Base-by-base conservation (phyloP, 768 basidiomycete genomes). In the Pisolithus albus region DNA sequence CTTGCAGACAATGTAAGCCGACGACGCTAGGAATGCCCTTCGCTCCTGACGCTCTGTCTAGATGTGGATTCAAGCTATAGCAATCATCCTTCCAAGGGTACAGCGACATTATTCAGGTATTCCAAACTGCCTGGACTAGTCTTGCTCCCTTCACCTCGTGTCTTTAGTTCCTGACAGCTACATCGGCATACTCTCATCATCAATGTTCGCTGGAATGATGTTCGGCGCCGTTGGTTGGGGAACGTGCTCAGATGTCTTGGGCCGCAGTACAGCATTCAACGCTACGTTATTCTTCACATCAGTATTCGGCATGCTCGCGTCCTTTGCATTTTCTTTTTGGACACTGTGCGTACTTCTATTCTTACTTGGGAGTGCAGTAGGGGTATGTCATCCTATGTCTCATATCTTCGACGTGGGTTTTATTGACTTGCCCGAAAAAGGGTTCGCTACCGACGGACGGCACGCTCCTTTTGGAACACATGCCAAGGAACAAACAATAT, bases 181-280 rank as follows among this genome's bases (percentile, higher is more conserved):
- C 56, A 88, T 94, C 46, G 95, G 93, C 21, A 65, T 77, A 1
- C 70, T 97, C 13, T 94, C 92, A 0, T 89, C 92, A 4, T 83
- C 87, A 4, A 92, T 91, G 80, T 93, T 93, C 62, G 83, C 79
- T 10, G 91, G 95, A n/a, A 98, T 98, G 95, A 96, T 97, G 92
- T 64, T 96, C 47, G 91, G 94, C 1, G 88, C 90, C 1, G 70
- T 93, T 8, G 88, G 86, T 4, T 93, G 94, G 93, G 94, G 94
- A 51, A 84, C 88, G 21, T 92, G 89, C 56, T 94, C 93, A 9
- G 95, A 98, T 67, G 69, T 95, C 5, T 72, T 90, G 62, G 96
- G 96, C 3, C 83, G 95, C 37, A 88, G 82, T 50, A 72, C 86
- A 2, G 93, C 94, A 0, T 99, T 98, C 73, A 96, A 97, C 56